These are phyloP conservation scores for Auriscalpium microsporum DNA, from an alignment of 768 basidiomycete genomes.

Conservation along the genomic window DNA sequence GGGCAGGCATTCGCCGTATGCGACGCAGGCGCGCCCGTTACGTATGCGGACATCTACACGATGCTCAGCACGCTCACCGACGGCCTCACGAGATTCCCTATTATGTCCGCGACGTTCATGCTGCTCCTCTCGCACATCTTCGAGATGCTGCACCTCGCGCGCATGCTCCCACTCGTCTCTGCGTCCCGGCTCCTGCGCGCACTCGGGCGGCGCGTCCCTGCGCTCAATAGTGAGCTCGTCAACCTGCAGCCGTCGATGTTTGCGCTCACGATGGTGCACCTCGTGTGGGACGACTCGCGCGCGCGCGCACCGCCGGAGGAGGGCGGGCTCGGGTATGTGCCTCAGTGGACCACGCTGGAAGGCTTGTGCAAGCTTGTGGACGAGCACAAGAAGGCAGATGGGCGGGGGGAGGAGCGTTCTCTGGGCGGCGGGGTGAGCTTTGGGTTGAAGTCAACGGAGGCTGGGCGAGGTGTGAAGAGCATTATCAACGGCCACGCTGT, in stretches of 20 bases:
- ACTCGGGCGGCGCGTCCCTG: slow-evolving; percentile 24
- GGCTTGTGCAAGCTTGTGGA: slow-evolving; percentile 28
- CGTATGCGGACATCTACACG: slow-evolving; percentile 55
- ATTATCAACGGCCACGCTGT: slow-evolving; percentile 16
- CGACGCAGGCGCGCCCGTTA: slow-evolving; percentile 55
- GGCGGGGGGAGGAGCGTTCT: slow-evolving; percentile 19
- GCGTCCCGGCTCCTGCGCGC: slow-evolving; percentile 20
- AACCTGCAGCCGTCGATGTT: slow-evolving; percentile 33
- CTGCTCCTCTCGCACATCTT: slow-evolving; percentile 53
- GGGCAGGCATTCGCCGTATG: slow-evolving; percentile 62
- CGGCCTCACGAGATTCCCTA: slow-evolving; percentile 48
- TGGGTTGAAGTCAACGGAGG: slow-evolving; percentile 15
- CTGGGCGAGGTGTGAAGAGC: slow-evolving; percentile 20
- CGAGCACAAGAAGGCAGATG: slow-evolving; percentile 22
- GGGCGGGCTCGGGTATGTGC: slow-evolving; percentile 32
- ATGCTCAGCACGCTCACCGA: slow-evolving; percentile 46
- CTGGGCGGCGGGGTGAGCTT: slow-evolving; percentile 18
- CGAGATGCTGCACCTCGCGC: slow-evolving; percentile 45
- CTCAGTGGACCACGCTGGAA: slow-evolving; percentile 23
- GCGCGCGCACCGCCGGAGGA: slow-evolving; percentile 25
- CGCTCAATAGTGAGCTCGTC: slow-evolving; percentile 24
- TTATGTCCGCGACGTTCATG: slow-evolving; percentile 54
- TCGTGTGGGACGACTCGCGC: slow-evolving; percentile 32
- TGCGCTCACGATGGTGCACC: slow-evolving; percentile 26
- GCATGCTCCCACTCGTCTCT: slow-evolving; percentile 30